These are phyloP conservation scores for Fusarium tjaetaba DNA, from an alignment of 2,329 filamentous ascomycete species.

Conservation along the genomic window DNA sequence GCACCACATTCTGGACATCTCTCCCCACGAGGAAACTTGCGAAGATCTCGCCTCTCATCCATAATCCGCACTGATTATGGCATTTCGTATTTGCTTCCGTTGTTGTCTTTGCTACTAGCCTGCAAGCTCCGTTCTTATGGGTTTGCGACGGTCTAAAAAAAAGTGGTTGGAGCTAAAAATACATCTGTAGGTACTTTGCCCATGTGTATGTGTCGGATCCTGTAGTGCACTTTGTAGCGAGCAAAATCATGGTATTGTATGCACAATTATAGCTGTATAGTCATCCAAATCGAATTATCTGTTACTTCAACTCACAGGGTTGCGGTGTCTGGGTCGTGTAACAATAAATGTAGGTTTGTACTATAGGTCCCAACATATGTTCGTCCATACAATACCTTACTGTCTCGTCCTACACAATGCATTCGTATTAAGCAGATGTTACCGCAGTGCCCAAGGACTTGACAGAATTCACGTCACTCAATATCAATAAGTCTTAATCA, in stretches of 20 bases:
- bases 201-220: neutral
- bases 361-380: no score
- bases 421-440: neutral
- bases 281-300: neutral
- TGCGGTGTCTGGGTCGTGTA: neutral
- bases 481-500: conserved; percentile 47
- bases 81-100: neutral
- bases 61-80: conserved; percentile 43
- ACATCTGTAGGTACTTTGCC: neutral
- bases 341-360: neutral
- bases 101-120: neutral
- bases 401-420: neutral
- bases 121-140: neutral
- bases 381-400: neutral
- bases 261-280: neutral
- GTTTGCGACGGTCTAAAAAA: conserved; percentile 14
- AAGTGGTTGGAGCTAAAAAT: conserved; percentile 17
- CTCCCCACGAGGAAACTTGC: conserved; percentile 63
- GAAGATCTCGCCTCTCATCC: conserved; percentile 56
- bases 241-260: neutral
- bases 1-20: conserved; percentile 75
- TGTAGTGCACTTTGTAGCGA: neutral
- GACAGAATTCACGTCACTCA: conserved; percentile 44
- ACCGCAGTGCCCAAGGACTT: neutral
- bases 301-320: neutral